phyloP scores from a whole-genome alignment of 257 asterid species.

The Ilex aquifolium region DNA sequence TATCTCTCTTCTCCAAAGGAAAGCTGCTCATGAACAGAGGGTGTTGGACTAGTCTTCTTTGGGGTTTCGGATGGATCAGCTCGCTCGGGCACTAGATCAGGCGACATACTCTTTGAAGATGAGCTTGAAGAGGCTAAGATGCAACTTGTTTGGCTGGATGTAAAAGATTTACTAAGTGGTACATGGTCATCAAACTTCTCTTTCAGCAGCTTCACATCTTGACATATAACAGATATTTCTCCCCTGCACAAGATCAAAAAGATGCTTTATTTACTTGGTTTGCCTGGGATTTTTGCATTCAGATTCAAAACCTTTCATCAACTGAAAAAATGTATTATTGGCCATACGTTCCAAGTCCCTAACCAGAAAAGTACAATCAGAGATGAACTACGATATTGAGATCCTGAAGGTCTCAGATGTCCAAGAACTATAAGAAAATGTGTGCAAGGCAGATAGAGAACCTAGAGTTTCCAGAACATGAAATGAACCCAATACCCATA shows the following conservation, averaged over 20 bases:
- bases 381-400: no score
- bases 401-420: no score
- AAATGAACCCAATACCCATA: no score
- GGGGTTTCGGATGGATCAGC: conserved; percentile 8
- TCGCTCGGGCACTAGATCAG: conserved; percentile 22
- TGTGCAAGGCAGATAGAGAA: no score
- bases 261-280: no score
- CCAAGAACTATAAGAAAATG: no score
- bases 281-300: no score
- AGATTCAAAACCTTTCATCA: no score
- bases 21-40: conserved; percentile 12
- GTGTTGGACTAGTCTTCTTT: conserved; percentile 5
- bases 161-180: conserved; percentile 49
- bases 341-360: no score
- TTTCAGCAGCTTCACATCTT: conserved; percentile 63
- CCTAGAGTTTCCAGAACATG: no score
- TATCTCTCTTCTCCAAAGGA: conserved; percentile 15
- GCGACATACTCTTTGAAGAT: conserved; percentile 27
- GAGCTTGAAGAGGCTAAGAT: conserved; percentile 51
- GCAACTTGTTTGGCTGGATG: conserved; percentile 54
- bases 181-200: conserved; percentile 49
- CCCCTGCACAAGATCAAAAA: conserved; percentile 39
- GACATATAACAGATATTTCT: conserved; percentile 76
- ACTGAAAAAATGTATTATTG: no score
- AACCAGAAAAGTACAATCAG: no score